These are phyloP conservation scores for Plasmodium malariae DNA, from an alignment of 169 alveolate species.

Conservation along the genomic window DNA sequence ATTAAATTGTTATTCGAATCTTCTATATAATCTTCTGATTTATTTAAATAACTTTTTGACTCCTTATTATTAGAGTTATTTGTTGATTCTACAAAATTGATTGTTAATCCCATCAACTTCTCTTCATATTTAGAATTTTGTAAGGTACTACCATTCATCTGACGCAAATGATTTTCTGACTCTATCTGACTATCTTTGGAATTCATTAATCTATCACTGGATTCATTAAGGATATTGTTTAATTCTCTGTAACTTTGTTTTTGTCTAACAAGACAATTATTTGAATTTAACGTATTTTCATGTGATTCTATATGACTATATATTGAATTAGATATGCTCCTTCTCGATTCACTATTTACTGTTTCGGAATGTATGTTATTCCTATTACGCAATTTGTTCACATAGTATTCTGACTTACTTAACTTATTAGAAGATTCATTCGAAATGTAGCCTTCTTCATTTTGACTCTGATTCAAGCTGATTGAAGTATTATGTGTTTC, in stretches of 20 bases:
- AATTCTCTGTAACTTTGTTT: constrained; percentile 28
- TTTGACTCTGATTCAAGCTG: background rate
- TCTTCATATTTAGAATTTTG: constrained; percentile 26
- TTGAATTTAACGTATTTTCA: background rate
- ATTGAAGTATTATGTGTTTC: background rate
- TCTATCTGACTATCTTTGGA: constrained; percentile 5
- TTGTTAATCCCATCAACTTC: background rate
- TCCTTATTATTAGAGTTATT: background rate
- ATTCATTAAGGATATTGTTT: constrained; percentile 5
- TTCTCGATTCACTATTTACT: background rate
- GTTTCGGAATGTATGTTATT: background rate
- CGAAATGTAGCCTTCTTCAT: background rate
- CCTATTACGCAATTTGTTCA: background rate
- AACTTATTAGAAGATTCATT: background rate
- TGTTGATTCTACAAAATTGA: background rate
- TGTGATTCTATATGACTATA: constrained; percentile 30
- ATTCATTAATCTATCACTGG: constrained; percentile 5
- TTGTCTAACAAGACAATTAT: background rate
- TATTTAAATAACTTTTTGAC: background rate
- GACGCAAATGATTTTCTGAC: background rate
- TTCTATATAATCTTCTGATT: background rate
- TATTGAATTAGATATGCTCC: constrained; percentile 5
- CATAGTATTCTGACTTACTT: background rate
- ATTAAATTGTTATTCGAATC: constrained; percentile 19
- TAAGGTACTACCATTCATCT: background rate